phyloP scores from a whole-genome alignment of 1,284 basidiomycete species.

The Afroboletus lepidellus region DNA sequence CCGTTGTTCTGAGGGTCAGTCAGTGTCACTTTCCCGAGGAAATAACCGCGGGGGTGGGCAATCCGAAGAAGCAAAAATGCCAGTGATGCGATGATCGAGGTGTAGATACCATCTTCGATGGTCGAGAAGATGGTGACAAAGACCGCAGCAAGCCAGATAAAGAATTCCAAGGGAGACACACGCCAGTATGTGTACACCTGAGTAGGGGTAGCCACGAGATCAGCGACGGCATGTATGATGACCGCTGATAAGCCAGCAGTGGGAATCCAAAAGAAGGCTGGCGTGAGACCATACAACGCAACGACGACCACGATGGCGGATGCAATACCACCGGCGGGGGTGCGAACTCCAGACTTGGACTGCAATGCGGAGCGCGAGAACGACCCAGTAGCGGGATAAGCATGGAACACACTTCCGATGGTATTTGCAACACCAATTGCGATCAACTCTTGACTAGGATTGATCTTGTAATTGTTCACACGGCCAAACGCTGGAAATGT shows the following conservation, averaged over 20 bases:
- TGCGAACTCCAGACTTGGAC: slow-evolving; percentile 94
- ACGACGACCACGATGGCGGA: slow-evolving; percentile 90
- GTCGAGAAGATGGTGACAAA: slow-evolving; percentile 85
- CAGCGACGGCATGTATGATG: slow-evolving; percentile 94
- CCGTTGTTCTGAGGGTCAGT: slow-evolving; percentile 33
- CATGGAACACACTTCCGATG: slow-evolving; percentile 82
- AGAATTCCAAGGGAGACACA: slow-evolving; percentile 88
- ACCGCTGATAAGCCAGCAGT: slow-evolving; percentile 82
- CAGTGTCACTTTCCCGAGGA: slow-evolving; percentile 79
- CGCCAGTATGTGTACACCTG: slow-evolving; percentile 93
- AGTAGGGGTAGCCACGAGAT: slow-evolving; percentile 84
- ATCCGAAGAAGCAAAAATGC: slow-evolving; percentile 85
- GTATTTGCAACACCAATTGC: slow-evolving; percentile 97
- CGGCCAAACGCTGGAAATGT: slow-evolving; percentile 80
- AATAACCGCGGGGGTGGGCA: slow-evolving; percentile 88
- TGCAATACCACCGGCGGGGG: slow-evolving; percentile 86
- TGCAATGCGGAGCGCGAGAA: slow-evolving; percentile 97
- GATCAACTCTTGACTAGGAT: slow-evolving; percentile 96
- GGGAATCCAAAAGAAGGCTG: slow-evolving; percentile 89
- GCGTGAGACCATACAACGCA: slow-evolving; percentile 90
- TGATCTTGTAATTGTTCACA: slow-evolving; percentile 95
- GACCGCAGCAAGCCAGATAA: slow-evolving; percentile 90
- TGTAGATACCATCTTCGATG: slow-evolving; percentile 96
- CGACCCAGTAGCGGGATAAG: slow-evolving; percentile 96
- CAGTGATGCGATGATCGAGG: slow-evolving; percentile 78